Percentiles rank a stretch among this genome's conserved stretches.
Evolutionary conservation across 2,329 filamentous ascomycete species (phyloP).

Genomic region (Aspergillus sp.): DNA sequence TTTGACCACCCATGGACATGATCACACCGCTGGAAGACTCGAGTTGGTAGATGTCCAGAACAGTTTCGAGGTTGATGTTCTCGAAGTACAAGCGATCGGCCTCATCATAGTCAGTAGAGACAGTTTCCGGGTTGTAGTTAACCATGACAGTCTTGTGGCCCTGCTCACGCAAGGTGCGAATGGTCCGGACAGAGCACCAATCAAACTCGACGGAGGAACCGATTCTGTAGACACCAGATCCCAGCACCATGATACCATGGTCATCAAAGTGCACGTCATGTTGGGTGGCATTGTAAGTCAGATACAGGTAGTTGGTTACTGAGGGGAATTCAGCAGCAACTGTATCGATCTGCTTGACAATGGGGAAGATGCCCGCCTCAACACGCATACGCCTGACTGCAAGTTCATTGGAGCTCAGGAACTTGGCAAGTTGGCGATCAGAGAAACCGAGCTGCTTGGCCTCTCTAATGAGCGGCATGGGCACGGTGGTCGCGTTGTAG

Average conservation of each 20-base stretch:
- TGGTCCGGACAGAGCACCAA: conserved; percentile 95
- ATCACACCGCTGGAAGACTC: conserved; percentile 81
- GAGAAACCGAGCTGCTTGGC: conserved; percentile 94
- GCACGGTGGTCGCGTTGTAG: conserved; percentile 63
- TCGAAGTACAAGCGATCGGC: conserved; percentile 95
- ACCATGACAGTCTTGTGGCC: conserved; percentile 96
- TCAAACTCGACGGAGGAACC: conserved; percentile 98
- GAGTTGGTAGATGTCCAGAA: conserved; percentile 88
- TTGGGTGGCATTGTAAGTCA: conserved; percentile 89
- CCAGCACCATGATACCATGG: conserved; percentile 91
- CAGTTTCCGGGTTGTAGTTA: conserved; percentile 88
- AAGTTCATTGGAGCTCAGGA: conserved; percentile 91
- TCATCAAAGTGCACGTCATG: conserved; percentile 82
- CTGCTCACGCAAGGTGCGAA: conserved; percentile 78
- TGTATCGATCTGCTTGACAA: conserved; percentile 97
- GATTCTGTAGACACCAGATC: conserved; percentile 94
- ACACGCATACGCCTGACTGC: conserved; percentile 77
- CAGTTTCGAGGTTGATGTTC: conserved; percentile 83
- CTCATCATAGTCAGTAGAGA: conserved; percentile 88
- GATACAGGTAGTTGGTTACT: conserved; percentile 90
- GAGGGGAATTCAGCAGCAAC: conserved; percentile 96
- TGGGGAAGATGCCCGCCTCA: conserved; percentile 80
- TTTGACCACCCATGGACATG: conserved; percentile 95
- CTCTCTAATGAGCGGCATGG: conserved; percentile 64
- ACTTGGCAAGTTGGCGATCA: conserved; percentile 87